Evolutionary conservation across 495 filamentous ascomycete species (phyloP), one percentile per base, ranked within the genome.

Genomic region (Paragyromitra xinjiangensis): DNA sequence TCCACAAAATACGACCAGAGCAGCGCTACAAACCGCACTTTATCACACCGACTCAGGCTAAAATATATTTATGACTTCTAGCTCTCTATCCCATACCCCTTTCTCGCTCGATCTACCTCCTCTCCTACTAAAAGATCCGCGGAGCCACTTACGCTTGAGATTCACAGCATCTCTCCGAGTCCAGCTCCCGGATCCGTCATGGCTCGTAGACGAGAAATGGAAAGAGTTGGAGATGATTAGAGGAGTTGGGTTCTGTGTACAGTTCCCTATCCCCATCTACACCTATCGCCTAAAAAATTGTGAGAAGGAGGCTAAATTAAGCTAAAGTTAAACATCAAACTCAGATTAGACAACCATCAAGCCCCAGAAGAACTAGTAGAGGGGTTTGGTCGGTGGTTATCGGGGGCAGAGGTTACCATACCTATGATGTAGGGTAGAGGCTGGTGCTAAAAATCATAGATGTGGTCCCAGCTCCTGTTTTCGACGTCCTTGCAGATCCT

Each of bases 381-480:
- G 24, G 61, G 14, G 14, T 73, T 79, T 26, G 77, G 77, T 6
- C 48, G 48, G 11, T 72, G 75, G 77, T 11, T 79, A 37, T 70
- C 77, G n/a, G 34, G 40, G 6, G 77, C 77, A 26, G 74, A 79
- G 53, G 75, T 78, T 34, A 34, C 22, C 44, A 29, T 19, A 19
- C 45, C 40, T 55, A 42, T 2, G 12, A 39, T 37, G 39, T 26
- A 42, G 26, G 22, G 37, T 6, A 3, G 34, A 29, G 11, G 22
- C n/a, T 42, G n/a, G 29, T 68, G 26, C 44, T 77, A 16, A 55
- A 44, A 29, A 34, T 14, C 9, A 16, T 16, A 78, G 75, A 79
- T 79, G 77, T 79, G 77, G 77, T 26, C 42, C 22, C 77, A 79
- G 53, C 48, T 79, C 16, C 59, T 72, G 14, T 61, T 79, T 48